Base-by-base conservation (phyloP, 306 rosid species). In the Cucumis cinereus region DNA sequence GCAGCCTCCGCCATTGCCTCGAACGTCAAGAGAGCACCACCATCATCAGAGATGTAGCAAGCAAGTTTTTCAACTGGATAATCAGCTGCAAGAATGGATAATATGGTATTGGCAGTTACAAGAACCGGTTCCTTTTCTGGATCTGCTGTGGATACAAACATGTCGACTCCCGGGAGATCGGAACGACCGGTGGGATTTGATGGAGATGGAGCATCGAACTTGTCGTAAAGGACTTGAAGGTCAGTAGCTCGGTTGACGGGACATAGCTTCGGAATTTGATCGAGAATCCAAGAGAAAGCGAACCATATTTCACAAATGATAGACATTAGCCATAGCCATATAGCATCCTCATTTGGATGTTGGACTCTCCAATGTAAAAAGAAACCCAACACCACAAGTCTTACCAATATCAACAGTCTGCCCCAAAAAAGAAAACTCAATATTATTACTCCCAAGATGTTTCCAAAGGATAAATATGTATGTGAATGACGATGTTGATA, bases 111-210 rank as follows among this genome's bases (percentile, higher is more conserved):
- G 77, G 97, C 94, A 12, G 97, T 93, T 77, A 87, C 89, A 9
- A 93, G 93, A 30, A 96, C 97, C 8, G 97, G 97, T 78, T 93
- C 98, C 83, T 91, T 91, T 43, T 91, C 88, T n/a, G 97, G 94
- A 76, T 93, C 97, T 43, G 96, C 98, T 15, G 96, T 84, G 77
- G 94, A 90, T 77, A 93, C 97, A 78, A 90, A 93, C 38, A 93
- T 16, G 86, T 93, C 98, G 1, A 87, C 79, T 2, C 85, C 88
- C 0, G 90, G 86, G n/a, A 87, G 81, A 53, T 84, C 90, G 0
- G 88, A 87, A 24, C 82, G 84, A 8, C 88, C 88, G 0, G 82
- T 87, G 43, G 86, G 85, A 79, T 87, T 87, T 43, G 86, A 82
- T 3, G 90, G 88, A 9, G 84, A 82, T 9, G 87, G 90, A 38